These are phyloP conservation scores for Diaporthe nobilis DNA, from an alignment of 2,329 filamentous ascomycete genomes.

Conservation along the genomic window DNA sequence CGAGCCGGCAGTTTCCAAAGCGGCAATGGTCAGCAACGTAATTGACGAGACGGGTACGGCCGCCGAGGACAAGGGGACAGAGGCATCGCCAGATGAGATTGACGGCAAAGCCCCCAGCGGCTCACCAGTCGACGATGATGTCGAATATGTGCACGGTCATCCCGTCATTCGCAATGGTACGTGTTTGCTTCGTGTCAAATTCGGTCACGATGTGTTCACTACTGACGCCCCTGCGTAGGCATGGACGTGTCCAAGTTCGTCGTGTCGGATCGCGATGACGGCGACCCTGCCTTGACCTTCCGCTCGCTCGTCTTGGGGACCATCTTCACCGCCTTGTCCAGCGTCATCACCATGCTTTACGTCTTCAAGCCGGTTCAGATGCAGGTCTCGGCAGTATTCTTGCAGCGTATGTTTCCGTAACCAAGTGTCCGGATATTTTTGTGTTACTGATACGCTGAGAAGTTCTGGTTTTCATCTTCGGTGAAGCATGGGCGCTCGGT, in stretches of 20 bases:
- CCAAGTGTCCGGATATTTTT: too few relatives aligned
- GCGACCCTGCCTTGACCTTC: conserved; percentile 13
- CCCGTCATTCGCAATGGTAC: conserved; percentile 9
- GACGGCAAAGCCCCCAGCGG: background rate
- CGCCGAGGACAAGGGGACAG: background rate
- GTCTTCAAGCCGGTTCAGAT: conserved; percentile 18
- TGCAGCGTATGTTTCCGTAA: background rate
- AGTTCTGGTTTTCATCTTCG: conserved; percentile 20
- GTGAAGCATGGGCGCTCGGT: conserved; percentile 1
- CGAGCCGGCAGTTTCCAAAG: background rate
- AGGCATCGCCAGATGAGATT: background rate
- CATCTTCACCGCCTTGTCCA: conserved; percentile 10
- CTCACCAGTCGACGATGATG: background rate
- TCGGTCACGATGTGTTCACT: too few relatives aligned
- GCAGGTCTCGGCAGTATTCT: conserved; percentile 23
- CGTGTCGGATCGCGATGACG: conserved; percentile 13
- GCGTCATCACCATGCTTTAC: conserved; percentile 16
- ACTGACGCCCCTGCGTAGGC: background rate
- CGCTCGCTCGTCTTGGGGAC: background rate
- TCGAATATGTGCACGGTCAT: conserved; percentile 3
- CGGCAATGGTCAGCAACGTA: background rate
- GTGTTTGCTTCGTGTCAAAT: background rate
- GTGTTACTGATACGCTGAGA: background rate
- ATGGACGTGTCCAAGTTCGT: conserved; percentile 10
- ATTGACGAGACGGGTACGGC: background rate